A percentile compares a stretch with the other conserved stretches of the same genome.
Evolutionary conservation across 139 green algal genomes (phyloP).

Genomic region (Closterium sp.): DNA sequence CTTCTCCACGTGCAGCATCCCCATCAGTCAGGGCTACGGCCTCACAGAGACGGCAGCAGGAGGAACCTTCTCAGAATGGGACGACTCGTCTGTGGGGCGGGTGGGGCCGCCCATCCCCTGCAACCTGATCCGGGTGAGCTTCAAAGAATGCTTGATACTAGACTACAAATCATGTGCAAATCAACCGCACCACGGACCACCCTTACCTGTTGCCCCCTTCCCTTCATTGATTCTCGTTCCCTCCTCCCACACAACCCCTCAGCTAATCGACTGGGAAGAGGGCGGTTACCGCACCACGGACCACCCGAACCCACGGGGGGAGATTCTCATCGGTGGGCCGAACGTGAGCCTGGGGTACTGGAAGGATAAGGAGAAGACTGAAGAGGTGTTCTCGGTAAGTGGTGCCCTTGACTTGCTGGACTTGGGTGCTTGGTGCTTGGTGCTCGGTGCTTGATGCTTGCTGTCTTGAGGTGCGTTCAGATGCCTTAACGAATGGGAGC

Average conservation of each 20-base stretch:
- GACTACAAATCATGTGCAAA: no score
- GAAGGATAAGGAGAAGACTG: conserved; percentile 53
- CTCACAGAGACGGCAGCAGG: conserved; percentile 57
- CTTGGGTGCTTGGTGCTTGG: neutral
- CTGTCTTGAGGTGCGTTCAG: no score
- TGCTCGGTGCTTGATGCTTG: no score
- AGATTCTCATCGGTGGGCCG: conserved; percentile 56
- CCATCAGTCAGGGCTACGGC: conserved; percentile 53
- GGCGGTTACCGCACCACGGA: conserved; percentile 66
- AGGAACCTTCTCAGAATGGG: conserved; percentile 36
- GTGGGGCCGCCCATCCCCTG: conserved; percentile 66
- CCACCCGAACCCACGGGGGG: conserved; percentile 46
- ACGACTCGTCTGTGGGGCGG: conserved; percentile 70
- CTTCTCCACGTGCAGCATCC: neutral
- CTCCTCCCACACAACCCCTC: neutral
- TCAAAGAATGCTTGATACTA: no score
- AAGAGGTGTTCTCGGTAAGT: conserved; percentile 42
- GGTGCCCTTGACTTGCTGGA: neutral
- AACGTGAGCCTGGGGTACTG: conserved; percentile 54
- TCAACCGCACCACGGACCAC: conserved; percentile 30
- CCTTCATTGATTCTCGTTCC: no score
- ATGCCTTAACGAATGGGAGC: conserved; percentile 44
- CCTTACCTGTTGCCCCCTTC: neutral
- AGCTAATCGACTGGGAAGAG: conserved; percentile 64
- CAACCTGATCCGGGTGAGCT: no score